These are phyloP conservation scores for Boletus rex-veris DNA, from an alignment of 768 basidiomycete genomes.

Conservation along the genomic window DNA sequence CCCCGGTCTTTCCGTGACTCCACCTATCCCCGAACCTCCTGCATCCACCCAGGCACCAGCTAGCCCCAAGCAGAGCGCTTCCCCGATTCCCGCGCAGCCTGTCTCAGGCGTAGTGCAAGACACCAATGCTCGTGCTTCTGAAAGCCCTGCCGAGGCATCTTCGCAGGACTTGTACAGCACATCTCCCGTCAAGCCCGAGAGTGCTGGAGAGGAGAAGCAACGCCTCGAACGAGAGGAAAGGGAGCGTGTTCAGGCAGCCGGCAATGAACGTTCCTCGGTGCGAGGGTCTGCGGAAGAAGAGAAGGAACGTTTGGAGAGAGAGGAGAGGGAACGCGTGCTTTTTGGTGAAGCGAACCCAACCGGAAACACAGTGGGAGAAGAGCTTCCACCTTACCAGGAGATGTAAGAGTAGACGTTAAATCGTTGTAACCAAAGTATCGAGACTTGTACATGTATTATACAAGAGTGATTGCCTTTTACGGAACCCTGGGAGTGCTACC, in stretches of 20 bases:
- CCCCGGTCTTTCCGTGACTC: slow-evolving; percentile 40
- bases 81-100: slow-evolving; percentile 22
- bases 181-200: slow-evolving; percentile 37
- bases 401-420: slow-evolving; percentile 10
- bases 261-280: slow-evolving; percentile 1
- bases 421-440: too few species aligned
- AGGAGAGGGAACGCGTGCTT: slow-evolving; percentile 59
- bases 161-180: slow-evolving; percentile 31
- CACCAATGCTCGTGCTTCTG: neutral
- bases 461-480: slow-evolving; percentile 14
- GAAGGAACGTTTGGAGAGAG: slow-evolving; percentile 61
- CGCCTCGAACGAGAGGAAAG: slow-evolving; percentile 52
- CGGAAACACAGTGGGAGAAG: slow-evolving; percentile 33
- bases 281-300: slow-evolving; percentile 52
- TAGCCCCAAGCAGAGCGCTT: slow-evolving; percentile 25
- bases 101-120: slow-evolving; percentile 27
- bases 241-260: slow-evolving; percentile 41
- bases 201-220: slow-evolving; percentile 65
- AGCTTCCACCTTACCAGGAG: slow-evolving; percentile 46
- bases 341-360: slow-evolving; percentile 9
- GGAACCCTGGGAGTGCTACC: slow-evolving; percentile 6
- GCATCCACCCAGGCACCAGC: neutral
- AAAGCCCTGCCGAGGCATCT: slow-evolving; percentile 23
- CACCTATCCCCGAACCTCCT: slow-evolving; percentile 34
- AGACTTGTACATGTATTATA: neutral